Conservation (phyloP, 495 filamentous ascomycete genomes). For the Lophiotrema nucula region DNA sequence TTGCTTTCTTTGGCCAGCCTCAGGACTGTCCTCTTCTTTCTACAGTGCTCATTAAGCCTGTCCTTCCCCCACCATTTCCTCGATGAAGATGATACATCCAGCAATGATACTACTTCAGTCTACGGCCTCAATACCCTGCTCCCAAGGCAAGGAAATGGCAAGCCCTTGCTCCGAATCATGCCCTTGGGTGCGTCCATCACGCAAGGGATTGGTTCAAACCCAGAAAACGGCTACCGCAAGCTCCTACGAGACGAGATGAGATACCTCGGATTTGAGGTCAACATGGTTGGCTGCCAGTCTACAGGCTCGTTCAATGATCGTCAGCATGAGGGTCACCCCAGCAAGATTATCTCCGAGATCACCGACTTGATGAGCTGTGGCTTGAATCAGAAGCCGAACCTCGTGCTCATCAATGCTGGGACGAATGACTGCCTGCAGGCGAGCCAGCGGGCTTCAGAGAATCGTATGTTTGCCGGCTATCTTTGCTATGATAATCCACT, state of each 20-base stretch:
- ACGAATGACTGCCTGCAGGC: slow-evolving; percentile 4
- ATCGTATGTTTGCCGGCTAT: slow-evolving; percentile 63
- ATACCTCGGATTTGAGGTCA: background rate
- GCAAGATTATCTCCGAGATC: background rate
- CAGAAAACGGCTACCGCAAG: slow-evolving; percentile 2
- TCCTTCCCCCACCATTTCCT: too few relatives aligned
- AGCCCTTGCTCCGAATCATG: background rate
- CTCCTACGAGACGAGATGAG: background rate
- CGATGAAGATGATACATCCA: background rate
- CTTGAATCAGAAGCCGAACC: background rate
- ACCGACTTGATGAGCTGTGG: background rate
- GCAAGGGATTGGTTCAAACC: background rate
- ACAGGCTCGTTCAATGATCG: background rate
- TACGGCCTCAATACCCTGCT: too few relatives aligned
- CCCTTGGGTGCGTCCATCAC: slow-evolving; percentile 6
- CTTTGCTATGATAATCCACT: too few relatives aligned
- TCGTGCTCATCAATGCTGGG: background rate
- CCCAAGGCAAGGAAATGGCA: background rate
- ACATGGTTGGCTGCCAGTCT: background rate
- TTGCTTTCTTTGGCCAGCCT: too few relatives aligned
- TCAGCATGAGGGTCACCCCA: background rate
- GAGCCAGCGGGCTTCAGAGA: slow-evolving; percentile 50
- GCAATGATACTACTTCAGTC: too few relatives aligned
- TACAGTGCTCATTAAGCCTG: too few relatives aligned
- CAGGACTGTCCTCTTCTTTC: too few relatives aligned